A percentile compares a stretch with the other conserved stretches of the same genome.
phyloP scores from a whole-genome alignment of 2,329 filamentous ascomycete species.

The Cucurbitaria berberidis region DNA sequence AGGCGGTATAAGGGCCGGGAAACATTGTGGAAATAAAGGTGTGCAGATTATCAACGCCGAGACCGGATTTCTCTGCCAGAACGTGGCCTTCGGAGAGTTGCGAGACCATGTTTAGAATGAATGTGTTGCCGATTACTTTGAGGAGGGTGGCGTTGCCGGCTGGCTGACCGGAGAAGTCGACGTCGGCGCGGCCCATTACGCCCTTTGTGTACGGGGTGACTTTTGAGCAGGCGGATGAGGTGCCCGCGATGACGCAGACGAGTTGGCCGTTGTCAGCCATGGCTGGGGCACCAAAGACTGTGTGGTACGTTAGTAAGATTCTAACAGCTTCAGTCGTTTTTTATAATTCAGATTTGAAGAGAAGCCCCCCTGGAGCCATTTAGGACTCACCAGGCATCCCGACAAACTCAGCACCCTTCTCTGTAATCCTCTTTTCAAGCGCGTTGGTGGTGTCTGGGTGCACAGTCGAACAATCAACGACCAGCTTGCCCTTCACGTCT shows the following conservation, averaged over 20 bases:
- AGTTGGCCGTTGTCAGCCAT: constrained; percentile 74
- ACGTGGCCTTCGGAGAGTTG: constrained; percentile 79
- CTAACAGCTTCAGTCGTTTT: neutral
- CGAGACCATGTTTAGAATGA: constrained; percentile 83
- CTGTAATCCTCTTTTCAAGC: constrained; percentile 64
- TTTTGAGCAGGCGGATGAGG: constrained; percentile 64
- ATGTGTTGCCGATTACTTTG: constrained; percentile 86
- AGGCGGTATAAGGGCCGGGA: constrained; percentile 75
- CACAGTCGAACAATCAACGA: constrained; percentile 87
- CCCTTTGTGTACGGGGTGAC: constrained; percentile 74
- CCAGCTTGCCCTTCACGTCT: constrained; percentile 72
- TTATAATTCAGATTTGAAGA: neutral
- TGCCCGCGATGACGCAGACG: constrained; percentile 75
- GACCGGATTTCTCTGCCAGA: constrained; percentile 78
- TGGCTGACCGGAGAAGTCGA: constrained; percentile 73
- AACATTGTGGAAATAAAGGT: constrained; percentile 75
- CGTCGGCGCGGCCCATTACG: constrained; percentile 71
- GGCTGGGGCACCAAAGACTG: constrained; percentile 73
- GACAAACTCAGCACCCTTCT: constrained; percentile 73
- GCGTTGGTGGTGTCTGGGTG: constrained; percentile 80
- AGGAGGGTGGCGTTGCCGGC: constrained; percentile 72
- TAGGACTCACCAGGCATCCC: constrained; percentile 63
- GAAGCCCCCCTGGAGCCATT: neutral
- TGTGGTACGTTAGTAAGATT: constrained; percentile 24
- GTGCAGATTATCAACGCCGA: constrained; percentile 74